Conservation (phyloP, 805 yeast genomes). For the Saccharomyces jurei region DNA sequence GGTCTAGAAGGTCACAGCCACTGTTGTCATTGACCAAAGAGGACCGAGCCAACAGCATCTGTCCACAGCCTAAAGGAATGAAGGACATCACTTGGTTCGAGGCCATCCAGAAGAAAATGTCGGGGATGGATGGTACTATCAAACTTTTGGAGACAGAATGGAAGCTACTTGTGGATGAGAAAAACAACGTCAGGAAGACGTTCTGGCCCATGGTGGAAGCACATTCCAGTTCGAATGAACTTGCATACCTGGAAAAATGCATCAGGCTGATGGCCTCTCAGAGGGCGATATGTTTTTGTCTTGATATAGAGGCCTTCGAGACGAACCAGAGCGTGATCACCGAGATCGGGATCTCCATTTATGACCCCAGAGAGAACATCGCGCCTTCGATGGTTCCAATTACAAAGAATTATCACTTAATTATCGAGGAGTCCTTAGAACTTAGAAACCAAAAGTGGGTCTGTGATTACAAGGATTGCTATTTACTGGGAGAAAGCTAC, state of each 20-base stretch:
- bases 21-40: conserved; percentile 7
- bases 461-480: conserved; percentile 44
- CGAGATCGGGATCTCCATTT: conserved; percentile 51
- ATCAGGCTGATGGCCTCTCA: conserved; percentile 16
- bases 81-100: neutral
- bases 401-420: conserved; percentile 36
- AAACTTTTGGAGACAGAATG: neutral
- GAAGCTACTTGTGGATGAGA: neutral
- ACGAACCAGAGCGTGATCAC: conserved; percentile 36
- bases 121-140: neutral
- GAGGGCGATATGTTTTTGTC: conserved; percentile 34
- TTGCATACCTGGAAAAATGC: conserved; percentile 16
- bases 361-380: conserved; percentile 43
- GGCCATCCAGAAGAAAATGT: neutral
- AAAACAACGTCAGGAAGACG: neutral
- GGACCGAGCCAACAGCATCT: conserved; percentile 5
- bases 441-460: conserved; percentile 46
- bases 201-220: conserved; percentile 12
- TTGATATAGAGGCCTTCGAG: conserved; percentile 56
- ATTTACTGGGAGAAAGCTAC: conserved; percentile 42
- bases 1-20: neutral
- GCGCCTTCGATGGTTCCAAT: conserved; percentile 33
- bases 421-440: conserved; percentile 38
- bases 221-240: conserved; percentile 14
- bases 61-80: neutral